A percentile compares a stretch with the other conserved stretches of the same genome.
These are phyloP conservation scores for Pugionium dolabratum DNA, from an alignment of 345 rosid genomes.

Conservation along the genomic window DNA sequence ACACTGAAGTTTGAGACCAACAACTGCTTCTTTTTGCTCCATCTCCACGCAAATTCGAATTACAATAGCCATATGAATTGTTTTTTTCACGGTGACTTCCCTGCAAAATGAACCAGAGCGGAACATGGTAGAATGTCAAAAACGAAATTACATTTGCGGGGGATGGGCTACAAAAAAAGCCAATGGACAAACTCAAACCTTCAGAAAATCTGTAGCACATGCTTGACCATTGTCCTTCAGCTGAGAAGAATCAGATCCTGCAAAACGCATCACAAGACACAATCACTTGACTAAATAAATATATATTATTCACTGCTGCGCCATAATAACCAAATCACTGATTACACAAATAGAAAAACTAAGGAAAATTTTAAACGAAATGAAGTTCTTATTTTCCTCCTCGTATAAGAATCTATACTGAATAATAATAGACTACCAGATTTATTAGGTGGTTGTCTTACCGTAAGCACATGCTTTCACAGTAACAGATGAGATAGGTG, in stretches of 20 bases:
- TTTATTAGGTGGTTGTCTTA: constrained; percentile 18
- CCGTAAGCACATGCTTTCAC: constrained; percentile 32
- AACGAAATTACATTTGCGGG: constrained; percentile 8
- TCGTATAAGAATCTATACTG: not conserved
- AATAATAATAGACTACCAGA: not conserved
- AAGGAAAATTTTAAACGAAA: not conserved
- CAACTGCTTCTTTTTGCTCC: constrained; percentile 41
- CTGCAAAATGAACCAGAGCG: constrained; percentile 35
- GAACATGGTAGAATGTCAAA: constrained; percentile 23
- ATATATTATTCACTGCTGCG: constrained; percentile 4
- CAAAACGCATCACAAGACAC: constrained; percentile 28
- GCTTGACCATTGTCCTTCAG: constrained; percentile 47
- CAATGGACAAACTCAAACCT: constrained; percentile 44
- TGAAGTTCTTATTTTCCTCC: not conserved
- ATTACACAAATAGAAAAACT: not conserved
- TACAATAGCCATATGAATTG: constrained; percentile 49
- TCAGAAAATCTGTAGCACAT: constrained; percentile 38
- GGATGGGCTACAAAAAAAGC: not conserved
- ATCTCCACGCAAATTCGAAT: constrained; percentile 48
- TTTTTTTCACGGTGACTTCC: constrained; percentile 52
- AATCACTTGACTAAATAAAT: constrained; percentile 6
- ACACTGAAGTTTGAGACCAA: constrained; percentile 42
- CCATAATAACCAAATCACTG: constrained; percentile 1
- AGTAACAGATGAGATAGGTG: constrained; percentile 14
- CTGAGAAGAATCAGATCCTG: constrained; percentile 53